Base-by-base conservation (phyloP, 2,329 filamentous ascomycete species). In the Calonectria hawksworthii region DNA sequence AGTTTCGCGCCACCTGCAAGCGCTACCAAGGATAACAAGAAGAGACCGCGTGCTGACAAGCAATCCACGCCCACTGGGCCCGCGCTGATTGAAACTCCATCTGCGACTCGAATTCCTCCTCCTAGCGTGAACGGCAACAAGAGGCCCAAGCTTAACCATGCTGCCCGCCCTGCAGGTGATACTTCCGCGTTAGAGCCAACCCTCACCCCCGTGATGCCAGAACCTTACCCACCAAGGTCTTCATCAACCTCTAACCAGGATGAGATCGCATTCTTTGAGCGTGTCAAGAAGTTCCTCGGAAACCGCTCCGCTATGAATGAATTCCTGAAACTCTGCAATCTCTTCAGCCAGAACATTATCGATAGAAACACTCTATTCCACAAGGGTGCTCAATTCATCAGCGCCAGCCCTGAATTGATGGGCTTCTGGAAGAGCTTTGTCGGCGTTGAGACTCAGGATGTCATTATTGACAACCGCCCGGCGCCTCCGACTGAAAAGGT, bases 281-380 rank as follows among this genome's bases (percentile, higher is more conserved):
- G 96, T 10, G 96, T 97, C 23, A 99, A 98, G 90, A 99, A 99
- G 86, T 96, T 94, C 81, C 95, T 99, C 73, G 93, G 94, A 75
- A 99, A 99, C 84, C 94, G 98, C 84, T 94, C 95, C 71, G 94
- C 94, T 3, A 98, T 98, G 90, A 96, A 95, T 80, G 97, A 99
- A 84, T 99, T 99, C 85, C 87, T 99, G 77, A 99, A 99, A 87
- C 92, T 99, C 9, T 97, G 96, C 88, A 99, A 99, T 80, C 90
- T 99, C 36, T 99, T 95, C 87, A 97, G 94, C 28, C 95, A 98
- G 80, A 96, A 98, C 79, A 90, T 99, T 66, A 98, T 99, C 75
- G 95, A 98, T 82, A 94, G 94, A 72, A 93, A 94, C 75, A 92
- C 95, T 2, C 88, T 99, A 18, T 92, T 97, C 32, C 93, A 95